Conservation (phyloP, 352 stramenopile species). For the Phytophthora ramorum region DNA sequence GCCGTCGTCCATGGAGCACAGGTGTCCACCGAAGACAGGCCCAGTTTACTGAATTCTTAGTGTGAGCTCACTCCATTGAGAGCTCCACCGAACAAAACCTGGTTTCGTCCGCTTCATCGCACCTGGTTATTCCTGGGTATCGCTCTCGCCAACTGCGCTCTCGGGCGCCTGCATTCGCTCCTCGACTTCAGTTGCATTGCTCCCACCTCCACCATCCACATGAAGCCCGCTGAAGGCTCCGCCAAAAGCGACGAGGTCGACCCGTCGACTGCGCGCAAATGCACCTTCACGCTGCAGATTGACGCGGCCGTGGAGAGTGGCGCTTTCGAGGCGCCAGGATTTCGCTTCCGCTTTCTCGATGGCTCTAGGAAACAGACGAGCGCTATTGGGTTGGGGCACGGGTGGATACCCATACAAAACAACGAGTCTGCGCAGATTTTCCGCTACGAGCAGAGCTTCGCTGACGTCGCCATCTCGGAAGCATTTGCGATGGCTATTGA, state of each 20-base stretch:
- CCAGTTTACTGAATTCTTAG: too few species aligned
- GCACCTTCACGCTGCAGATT: constrained; percentile 69
- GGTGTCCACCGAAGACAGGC: background rate
- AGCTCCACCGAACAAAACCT: background rate
- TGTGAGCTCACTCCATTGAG: too few species aligned
- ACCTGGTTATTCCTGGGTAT: constrained; percentile 24
- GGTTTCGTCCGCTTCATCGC: constrained; percentile 8
- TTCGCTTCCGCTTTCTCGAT: constrained; percentile 79
- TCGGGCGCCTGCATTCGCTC: background rate
- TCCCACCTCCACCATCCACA: background rate
- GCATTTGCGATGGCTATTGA: constrained; percentile 53
- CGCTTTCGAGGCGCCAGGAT: constrained; percentile 54
- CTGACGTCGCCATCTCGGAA: constrained; percentile 57
- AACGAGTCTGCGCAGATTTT: constrained; percentile 13
- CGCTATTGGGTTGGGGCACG: constrained; percentile 33
- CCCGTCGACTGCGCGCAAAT: constrained; percentile 41
- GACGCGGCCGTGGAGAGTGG: constrained; percentile 52
- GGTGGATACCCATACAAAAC: constrained; percentile 38
- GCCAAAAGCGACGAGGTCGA: constrained; percentile 18
- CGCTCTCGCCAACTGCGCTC: constrained; percentile 2
- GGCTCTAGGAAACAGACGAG: constrained; percentile 64
- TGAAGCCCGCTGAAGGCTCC: constrained; percentile 23
- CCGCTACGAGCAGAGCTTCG: constrained; percentile 59
- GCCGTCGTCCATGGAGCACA: background rate
- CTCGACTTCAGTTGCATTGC: background rate